These are phyloP conservation scores for Kalanchoe fedtschenkoi DNA, from an alignment of 164 flowering plant genomes.

Conservation along the genomic window DNA sequence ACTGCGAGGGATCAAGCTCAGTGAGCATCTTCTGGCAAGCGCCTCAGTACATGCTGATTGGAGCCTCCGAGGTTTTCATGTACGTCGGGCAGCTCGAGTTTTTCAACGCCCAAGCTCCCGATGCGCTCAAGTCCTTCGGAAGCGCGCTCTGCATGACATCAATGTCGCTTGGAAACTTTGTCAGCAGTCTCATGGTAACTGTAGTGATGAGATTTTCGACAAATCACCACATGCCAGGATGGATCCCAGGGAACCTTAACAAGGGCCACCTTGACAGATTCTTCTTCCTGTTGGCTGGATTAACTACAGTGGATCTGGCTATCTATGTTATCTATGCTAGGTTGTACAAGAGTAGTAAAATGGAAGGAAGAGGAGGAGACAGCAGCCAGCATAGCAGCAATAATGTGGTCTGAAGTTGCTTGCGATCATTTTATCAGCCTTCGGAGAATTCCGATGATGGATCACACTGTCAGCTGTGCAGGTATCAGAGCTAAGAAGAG, in stretches of 20 bases:
- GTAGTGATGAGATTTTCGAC: slow-evolving; percentile 75
- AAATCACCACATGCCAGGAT: slow-evolving; percentile 55
- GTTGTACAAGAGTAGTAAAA: slow-evolving; percentile 62
- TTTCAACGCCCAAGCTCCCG: slow-evolving; percentile 83
- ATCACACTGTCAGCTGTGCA: too few relatives aligned
- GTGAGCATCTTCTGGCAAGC: slow-evolving; percentile 88
- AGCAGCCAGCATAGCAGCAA: slow-evolving; percentile 8
- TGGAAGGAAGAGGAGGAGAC: slow-evolving; percentile 25
- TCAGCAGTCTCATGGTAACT: slow-evolving; percentile 68
- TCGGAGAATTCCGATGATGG: too few relatives aligned
- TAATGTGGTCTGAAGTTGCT: slow-evolving; percentile 13
- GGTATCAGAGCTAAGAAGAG: too few relatives aligned
- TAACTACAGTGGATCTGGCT: slow-evolving; percentile 48
- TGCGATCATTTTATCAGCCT: too few relatives aligned
- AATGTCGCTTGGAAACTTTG: slow-evolving; percentile 82
- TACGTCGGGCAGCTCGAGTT: slow-evolving; percentile 88
- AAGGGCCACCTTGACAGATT: slow-evolving; percentile 81
- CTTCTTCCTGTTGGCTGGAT: slow-evolving; percentile 64
- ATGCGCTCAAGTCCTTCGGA: slow-evolving; percentile 86
- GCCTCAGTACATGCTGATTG: slow-evolving; percentile 75
- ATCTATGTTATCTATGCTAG: slow-evolving; percentile 54
- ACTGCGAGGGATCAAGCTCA: slow-evolving; percentile 65
- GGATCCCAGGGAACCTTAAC: slow-evolving; percentile 93
- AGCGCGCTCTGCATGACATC: slow-evolving; percentile 95
- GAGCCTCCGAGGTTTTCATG: slow-evolving; percentile 94